Evolutionary conservation across 192 early-diverging fungal species (phyloP), one percentile per base, ranked within the genome.

Genomic region (Polychytrium aggregatum): DNA sequence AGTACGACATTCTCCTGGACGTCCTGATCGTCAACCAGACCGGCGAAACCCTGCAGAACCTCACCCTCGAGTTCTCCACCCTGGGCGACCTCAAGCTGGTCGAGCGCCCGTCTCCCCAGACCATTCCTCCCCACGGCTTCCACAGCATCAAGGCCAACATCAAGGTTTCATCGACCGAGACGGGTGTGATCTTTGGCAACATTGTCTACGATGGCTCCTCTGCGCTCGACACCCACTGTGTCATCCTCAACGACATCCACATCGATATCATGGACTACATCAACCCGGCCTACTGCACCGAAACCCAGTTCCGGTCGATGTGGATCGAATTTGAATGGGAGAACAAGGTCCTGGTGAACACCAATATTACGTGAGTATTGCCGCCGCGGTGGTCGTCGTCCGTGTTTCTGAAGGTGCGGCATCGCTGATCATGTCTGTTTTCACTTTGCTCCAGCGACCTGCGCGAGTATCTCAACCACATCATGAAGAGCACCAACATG

Each of bases 261-360:
- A 88, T 98, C 56, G 95, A 98, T 55, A 98, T 98, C 54, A 94
- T 97, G 92, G 95, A 97, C 64, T 98, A 97, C 62, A 95, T 98
- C 67, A 87, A 92, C 39, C 86, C 91, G 18, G 88, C 85, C 26
- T 71, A 65, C 36, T 96, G 91, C 71, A 83, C 79, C 37, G 89
- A 92, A 61, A 85, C 82, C 26, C 85, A 84, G 79, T 98, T 98
- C 88, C 82, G 92, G 45, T 66, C 81, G 53, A 95, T 96, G 90
- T 98, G 95, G 95, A 87, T 82, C 41, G 95, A 98, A 68, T 98
- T 98, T 72, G 95, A 98, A 63, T 98, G 95, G 95, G 95, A 98
- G 65, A 98, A 98, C 74, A 97, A 97, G 78, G 91, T 98, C 50
- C 90, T 90, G 46, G 93, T 95, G 53, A 87, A 89, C 53, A 96